Base-by-base conservation (phyloP, 495 filamentous ascomycete genomes). In the Glarea lozoyensis region DNA sequence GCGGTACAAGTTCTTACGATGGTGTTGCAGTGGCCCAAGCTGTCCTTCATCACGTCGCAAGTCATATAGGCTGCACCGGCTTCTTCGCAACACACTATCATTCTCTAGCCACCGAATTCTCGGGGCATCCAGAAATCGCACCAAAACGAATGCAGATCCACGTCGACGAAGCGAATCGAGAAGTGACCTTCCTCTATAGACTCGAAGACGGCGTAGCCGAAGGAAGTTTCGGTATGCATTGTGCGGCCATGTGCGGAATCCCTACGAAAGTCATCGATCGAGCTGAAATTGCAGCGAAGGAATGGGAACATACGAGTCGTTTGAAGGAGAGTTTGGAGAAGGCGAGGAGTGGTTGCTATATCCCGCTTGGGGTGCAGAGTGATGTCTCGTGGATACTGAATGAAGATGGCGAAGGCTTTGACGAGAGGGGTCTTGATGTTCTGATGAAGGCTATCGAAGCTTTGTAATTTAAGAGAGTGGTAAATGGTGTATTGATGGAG, bases 31-130 rank as follows among this genome's bases (percentile, higher is more conserved):
- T 99, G 13, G 92, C 92, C 4, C 88, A 99, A 62, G 86, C 92
- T 1, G 92, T 97, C 1, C 76, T 99, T 27, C 90, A 97, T 59
- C 89, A 99, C 52, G 74, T 97, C 31, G 89, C 92, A 16, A 86
- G 84, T 5, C 86, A 95, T 57, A 83, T 95, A 36, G 93, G 93
- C 46, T 93, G 90, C 27, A 59, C 93, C 20, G 92, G 93, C 22
- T 96, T 95, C 77, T 99, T 99, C 60, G 92, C 92, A 4, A 99
- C 93, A 0, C 92, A 99, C 57, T 99, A 99, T 60, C 93, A 95
- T 60, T 88, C 82, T 11, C 73, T 99, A 10, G 88, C 93, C 6
- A 75, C 81, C 1, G 93, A 97, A 58, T 99, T 97, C 57, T 76
- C 78, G 39, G 63, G 67, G 18, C 93, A 97, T 58, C 88, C 93